These are phyloP conservation scores for Beauveria bassiana DNA, from an alignment of 2,329 filamentous ascomycete genomes.

Conservation along the genomic window DNA sequence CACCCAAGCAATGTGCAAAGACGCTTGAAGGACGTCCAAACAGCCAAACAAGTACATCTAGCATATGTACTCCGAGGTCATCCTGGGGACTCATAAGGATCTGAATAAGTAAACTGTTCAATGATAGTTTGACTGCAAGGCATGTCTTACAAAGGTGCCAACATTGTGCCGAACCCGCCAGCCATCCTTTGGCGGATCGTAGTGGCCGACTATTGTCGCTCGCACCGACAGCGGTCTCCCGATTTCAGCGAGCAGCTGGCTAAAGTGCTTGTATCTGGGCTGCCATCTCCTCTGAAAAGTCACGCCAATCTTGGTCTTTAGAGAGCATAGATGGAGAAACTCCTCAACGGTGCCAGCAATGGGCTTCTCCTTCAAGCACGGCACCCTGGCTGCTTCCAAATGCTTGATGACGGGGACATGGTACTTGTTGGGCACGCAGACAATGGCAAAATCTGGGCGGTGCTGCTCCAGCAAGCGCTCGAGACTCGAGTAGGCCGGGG, in stretches of 20 bases:
- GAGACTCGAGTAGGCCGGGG: neutral
- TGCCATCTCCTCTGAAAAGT: slow-evolving; percentile 5
- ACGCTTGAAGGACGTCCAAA: slow-evolving; percentile 1
- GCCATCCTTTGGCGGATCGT: slow-evolving; percentile 1
- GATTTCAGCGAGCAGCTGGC: neutral
- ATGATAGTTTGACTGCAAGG: neutral
- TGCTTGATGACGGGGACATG: neutral
- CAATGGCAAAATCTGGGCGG: neutral
- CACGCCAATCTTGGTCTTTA: neutral
- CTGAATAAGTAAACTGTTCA: neutral
- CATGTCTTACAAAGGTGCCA: slow-evolving; percentile 2
- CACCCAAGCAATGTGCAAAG: neutral
- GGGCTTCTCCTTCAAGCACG: slow-evolving; percentile 4
- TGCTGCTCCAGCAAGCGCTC: neutral
- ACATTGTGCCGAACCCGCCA: slow-evolving; percentile 1
- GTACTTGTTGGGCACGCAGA: neutral
- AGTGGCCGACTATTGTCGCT: neutral
- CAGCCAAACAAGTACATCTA: slow-evolving; percentile 3
- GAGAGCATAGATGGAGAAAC: neutral
- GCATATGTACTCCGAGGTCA: slow-evolving; percentile 5
- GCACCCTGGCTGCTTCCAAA: neutral
- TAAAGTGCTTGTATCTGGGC: neutral
- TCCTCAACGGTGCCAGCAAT: neutral
- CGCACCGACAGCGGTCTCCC: neutral
- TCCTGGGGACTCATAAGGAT: neutral